Conservation (phyloP, 345 rosid genomes). For the Hibiscus mutabilis region DNA sequence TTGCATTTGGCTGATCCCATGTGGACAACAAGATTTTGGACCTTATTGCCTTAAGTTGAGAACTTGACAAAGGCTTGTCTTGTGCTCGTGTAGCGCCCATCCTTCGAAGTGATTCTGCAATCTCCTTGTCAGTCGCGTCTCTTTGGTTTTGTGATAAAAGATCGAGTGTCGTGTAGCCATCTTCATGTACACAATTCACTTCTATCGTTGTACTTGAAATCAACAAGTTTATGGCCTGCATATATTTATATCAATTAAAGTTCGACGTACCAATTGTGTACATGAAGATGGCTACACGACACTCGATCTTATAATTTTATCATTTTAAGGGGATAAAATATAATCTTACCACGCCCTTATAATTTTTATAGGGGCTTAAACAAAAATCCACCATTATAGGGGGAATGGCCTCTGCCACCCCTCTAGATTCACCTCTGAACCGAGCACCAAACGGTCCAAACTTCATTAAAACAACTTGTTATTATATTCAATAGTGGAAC, state of each 20-base stretch:
- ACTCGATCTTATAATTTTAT: no score
- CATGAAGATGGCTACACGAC: no score
- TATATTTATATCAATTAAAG: not conserved
- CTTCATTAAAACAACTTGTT: no score
- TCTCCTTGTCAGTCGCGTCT: conserved; percentile 12
- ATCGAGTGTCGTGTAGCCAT: not conserved
- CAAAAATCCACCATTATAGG: no score
- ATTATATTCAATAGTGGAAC: no score
- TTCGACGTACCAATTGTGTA: not conserved
- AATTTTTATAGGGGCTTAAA: no score
- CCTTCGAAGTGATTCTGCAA: not conserved
- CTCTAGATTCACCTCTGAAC: no score
- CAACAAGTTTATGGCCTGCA: not conserved
- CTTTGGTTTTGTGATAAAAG: conserved; percentile 1
- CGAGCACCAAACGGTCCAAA: no score
- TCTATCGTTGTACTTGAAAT: not conserved
- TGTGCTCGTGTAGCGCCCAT: not conserved
- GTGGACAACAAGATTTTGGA: not conserved
- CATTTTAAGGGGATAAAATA: no score
- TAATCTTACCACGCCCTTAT: no score
- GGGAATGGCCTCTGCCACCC: no score
- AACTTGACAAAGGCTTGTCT: not conserved
- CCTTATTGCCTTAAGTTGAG: not conserved
- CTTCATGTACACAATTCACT: not conserved
- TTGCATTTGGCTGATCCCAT: not conserved